These are phyloP conservation scores for Ophiostoma triangulosporum DNA, from an alignment of 2,329 filamentous ascomycete genomes.

Conservation along the genomic window DNA sequence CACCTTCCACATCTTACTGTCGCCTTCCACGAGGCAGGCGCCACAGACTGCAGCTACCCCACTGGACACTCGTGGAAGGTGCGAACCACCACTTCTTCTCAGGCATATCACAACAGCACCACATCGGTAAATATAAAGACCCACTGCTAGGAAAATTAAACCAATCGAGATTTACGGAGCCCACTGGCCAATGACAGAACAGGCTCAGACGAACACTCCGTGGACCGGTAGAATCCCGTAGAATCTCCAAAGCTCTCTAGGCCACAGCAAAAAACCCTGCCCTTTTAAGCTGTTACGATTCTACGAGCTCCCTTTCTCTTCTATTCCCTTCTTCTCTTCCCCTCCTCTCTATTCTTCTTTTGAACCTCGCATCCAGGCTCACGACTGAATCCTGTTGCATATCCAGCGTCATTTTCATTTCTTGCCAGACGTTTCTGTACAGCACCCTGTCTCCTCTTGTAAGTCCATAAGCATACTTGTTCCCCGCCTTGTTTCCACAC, in stretches of 20 bases:
- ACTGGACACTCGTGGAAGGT: constrained; percentile 1
- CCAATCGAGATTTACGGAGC: too few relatives aligned
- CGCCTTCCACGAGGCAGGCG: neutral
- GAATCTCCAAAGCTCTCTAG: constrained; percentile 20
- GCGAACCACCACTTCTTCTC: neutral
- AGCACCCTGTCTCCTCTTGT: neutral
- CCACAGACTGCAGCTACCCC: neutral
- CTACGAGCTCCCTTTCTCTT: constrained; percentile 13
- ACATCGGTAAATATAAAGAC: too few relatives aligned
- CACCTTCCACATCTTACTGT: neutral
- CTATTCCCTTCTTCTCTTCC: constrained; percentile 1
- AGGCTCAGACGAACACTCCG: constrained; percentile 12
- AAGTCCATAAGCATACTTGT: neutral
- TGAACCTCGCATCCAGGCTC: constrained; percentile 2
- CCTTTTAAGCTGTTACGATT: constrained; percentile 20
- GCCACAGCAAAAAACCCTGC: constrained; percentile 16
- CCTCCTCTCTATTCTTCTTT: neutral
- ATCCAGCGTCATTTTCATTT: neutral
- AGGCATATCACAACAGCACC: too few relatives aligned
- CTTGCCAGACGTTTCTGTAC: neutral
- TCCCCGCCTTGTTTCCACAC: neutral
- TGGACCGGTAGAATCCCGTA: constrained; percentile 22
- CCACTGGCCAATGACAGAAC: constrained; percentile 17
- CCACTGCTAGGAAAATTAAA: neutral
- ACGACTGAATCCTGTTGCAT: constrained; percentile 1